phyloP scores from a whole-genome alignment of 2,329 filamentous ascomycete genomes.

The Fonsecaea pedrosoi region DNA sequence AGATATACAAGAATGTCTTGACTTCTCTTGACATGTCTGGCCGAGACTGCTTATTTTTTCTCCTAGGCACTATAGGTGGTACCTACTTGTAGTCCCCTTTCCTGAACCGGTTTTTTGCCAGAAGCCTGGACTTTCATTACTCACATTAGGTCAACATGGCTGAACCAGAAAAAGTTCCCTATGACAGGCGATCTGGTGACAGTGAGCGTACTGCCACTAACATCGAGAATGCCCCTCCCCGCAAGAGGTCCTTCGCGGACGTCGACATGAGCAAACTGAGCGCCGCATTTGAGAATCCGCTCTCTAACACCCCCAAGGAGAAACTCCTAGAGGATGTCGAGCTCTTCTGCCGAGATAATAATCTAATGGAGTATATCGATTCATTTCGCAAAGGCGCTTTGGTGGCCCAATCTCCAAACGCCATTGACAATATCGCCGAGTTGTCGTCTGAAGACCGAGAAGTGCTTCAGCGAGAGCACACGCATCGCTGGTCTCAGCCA shows the following conservation, averaged over 20 bases:
- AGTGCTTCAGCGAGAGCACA: slow-evolving; percentile 53
- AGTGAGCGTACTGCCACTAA: slow-evolving; percentile 28
- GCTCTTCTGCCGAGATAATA: slow-evolving; percentile 59
- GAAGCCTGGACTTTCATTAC: background rate
- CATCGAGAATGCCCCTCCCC: slow-evolving; percentile 23
- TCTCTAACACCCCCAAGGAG: slow-evolving; percentile 60
- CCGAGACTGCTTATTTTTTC: slow-evolving; percentile 10
- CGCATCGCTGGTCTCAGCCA: slow-evolving; percentile 59
- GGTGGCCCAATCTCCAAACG: slow-evolving; percentile 58
- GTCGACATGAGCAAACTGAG: slow-evolving; percentile 42
- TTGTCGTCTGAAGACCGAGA: slow-evolving; percentile 54
- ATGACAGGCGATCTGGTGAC: slow-evolving; percentile 20
- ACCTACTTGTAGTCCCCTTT: background rate
- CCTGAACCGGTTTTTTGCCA: background rate
- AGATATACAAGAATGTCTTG: slow-evolving; percentile 26
- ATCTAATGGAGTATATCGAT: slow-evolving; percentile 57
- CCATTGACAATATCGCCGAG: slow-evolving; percentile 57
- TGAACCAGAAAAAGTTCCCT: slow-evolving; percentile 19
- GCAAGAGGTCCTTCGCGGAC: slow-evolving; percentile 29
- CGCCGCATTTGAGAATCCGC: slow-evolving; percentile 59
- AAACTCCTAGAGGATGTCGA: slow-evolving; percentile 63
- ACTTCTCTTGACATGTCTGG: slow-evolving; percentile 19
- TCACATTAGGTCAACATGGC: slow-evolving; percentile 15
- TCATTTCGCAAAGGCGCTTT: slow-evolving; percentile 60
- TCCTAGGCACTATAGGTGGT: background rate